phyloP scores from a whole-genome alignment of 177 flowering plant species.

The Tripterygium wilfordii region DNA sequence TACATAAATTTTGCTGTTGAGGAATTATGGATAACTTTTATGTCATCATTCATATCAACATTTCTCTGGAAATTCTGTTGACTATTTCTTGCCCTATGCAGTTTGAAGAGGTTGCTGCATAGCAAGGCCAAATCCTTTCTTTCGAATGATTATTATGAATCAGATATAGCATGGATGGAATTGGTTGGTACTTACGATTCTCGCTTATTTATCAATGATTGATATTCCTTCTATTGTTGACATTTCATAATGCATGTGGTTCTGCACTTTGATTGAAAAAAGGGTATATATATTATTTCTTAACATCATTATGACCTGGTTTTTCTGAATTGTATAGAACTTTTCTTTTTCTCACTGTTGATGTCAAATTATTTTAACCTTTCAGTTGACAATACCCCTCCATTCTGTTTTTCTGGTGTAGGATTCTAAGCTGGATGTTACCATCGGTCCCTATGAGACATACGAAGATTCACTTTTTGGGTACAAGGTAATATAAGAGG shows the following conservation, averaged over 20 bases:
- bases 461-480: conserved; percentile 89
- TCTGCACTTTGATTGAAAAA: neutral
- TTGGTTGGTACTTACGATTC: conserved; percentile 46
- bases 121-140: conserved; percentile 85
- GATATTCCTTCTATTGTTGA: neutral
- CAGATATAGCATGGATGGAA: conserved; percentile 98
- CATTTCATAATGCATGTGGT: neutral
- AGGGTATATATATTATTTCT: too few species aligned
- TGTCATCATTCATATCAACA: too few species aligned
- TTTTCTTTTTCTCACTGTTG: too few species aligned
- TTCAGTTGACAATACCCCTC: too few species aligned
- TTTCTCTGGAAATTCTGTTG: neutral
- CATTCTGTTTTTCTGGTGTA: too few species aligned
- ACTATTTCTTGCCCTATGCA: conserved; percentile 21
- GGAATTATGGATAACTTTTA: too few species aligned
- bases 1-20: too few species aligned
- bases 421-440: conserved; percentile 93
- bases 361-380: too few species aligned
- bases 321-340: neutral
- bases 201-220: neutral
- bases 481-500: conserved; percentile 80
- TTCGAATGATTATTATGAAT: conserved; percentile 90
- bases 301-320: too few species aligned
- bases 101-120: conserved; percentile 83
- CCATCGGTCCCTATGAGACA: conserved; percentile 98